Conservation (phyloP, 1,284 basidiomycete genomes). For the Cryptococcus sp. region DNA sequence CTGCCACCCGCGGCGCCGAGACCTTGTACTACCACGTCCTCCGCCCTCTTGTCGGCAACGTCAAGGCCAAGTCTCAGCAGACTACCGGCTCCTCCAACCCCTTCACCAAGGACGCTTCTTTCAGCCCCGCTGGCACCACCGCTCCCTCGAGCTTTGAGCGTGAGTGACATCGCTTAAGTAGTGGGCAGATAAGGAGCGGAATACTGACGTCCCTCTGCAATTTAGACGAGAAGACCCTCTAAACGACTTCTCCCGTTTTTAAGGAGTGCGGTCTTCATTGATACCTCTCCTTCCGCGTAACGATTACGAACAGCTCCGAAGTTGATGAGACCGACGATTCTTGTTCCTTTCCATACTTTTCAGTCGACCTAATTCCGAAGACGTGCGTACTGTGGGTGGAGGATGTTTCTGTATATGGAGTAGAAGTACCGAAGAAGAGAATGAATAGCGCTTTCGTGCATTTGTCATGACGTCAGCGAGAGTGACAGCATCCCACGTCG, state of each 20-base stretch:
- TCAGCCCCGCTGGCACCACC: constrained; percentile 40
- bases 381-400: neutral
- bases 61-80: constrained; percentile 31
- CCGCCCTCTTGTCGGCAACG: constrained; percentile 66
- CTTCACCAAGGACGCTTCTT: constrained; percentile 29
- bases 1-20: constrained; percentile 67
- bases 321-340: neutral
- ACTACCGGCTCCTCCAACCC: constrained; percentile 30
- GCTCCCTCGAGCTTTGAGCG: constrained; percentile 47
- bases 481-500: neutral
- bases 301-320: neutral
- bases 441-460: too few relatives aligned
- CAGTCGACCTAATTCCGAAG: neutral
- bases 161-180: constrained; percentile 21
- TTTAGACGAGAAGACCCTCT: constrained; percentile 45
- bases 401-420: neutral
- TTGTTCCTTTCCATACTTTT: neutral
- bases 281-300: neutral
- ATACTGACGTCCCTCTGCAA: neutral
- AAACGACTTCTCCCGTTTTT: constrained; percentile 13
- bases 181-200: neutral
- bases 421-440: neutral
- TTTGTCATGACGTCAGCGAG: too few relatives aligned
- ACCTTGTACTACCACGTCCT: constrained; percentile 65
- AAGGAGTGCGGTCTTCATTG: neutral